Conservation (phyloP, 1,284 basidiomycete species). For the Ustilago trichophora region DNA sequence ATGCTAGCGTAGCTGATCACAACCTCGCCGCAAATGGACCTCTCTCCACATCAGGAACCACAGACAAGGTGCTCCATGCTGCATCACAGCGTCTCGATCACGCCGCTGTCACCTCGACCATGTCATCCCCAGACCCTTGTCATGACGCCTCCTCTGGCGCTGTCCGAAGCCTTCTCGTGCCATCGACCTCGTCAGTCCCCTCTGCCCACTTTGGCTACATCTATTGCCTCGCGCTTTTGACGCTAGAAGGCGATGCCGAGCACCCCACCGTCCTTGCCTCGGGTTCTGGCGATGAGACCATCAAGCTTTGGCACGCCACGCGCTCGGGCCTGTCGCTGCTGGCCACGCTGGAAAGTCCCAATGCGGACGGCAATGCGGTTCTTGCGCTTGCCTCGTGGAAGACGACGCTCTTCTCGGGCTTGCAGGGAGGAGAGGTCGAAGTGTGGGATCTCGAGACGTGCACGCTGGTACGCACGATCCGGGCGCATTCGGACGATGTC, state of each 20-base stretch:
- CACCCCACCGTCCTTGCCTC: constrained; percentile 44
- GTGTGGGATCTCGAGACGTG: constrained; percentile 91
- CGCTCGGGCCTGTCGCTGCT: constrained; percentile 68
- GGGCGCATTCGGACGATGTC: constrained; percentile 76
- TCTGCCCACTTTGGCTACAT: constrained; percentile 94
- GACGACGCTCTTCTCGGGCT: constrained; percentile 87
- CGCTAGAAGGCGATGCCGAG: constrained; percentile 50
- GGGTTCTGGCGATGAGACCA: constrained; percentile 79
- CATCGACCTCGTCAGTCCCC: constrained; percentile 63
- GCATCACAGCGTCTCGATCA: constrained; percentile 30
- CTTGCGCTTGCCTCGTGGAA: constrained; percentile 78
- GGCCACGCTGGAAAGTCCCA: constrained; percentile 71
- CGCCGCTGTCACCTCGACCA: constrained; percentile 2
- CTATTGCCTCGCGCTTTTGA: constrained; percentile 80
- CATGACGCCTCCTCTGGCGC: not conserved
- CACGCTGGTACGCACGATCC: constrained; percentile 83
- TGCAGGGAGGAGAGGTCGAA: constrained; percentile 89
- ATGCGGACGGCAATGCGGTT: constrained; percentile 70
- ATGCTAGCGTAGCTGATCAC: not conserved
- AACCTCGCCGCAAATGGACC: not conserved
- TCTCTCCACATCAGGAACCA: constrained; percentile 7
- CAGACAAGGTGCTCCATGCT: constrained; percentile 28
- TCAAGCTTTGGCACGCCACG: constrained; percentile 86
- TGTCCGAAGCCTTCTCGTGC: constrained; percentile 38
- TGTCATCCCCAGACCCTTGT: not conserved